Percentiles rank a stretch among this genome's conserved stretches.
Conservation (phyloP, 2,329 filamentous ascomycete species). For the Phaeophleospora eucalypticola region DNA sequence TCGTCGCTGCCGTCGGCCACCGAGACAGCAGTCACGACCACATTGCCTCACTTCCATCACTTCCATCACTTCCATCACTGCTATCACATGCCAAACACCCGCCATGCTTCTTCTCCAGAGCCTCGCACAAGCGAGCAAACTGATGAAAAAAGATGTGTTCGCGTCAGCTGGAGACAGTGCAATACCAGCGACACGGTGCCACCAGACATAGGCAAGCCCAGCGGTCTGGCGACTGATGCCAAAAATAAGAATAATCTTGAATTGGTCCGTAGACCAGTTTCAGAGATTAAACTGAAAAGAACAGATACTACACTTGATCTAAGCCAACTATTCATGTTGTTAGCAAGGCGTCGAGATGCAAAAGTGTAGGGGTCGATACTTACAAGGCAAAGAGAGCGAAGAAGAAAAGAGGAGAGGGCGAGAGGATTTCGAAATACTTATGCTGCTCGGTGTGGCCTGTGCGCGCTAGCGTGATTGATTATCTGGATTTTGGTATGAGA, state of each 20-base stretch:
- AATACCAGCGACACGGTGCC: conserved; percentile 13
- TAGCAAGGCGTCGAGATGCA: not conserved
- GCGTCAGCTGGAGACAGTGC: conserved; percentile 13
- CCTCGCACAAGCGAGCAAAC: not conserved
- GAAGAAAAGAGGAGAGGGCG: not conserved
- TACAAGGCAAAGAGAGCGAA: conserved; percentile 3
- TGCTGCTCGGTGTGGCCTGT: not conserved
- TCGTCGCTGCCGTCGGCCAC: not conserved
- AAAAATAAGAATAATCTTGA: conserved; percentile 21
- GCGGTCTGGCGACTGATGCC: conserved; percentile 7
- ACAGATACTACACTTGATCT: conserved; percentile 11
- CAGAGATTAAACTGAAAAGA: conserved; percentile 22
- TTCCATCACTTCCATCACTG: not conserved
- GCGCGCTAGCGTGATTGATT: too few relatives aligned
- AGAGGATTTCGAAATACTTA: not conserved
- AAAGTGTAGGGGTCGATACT: not conserved
- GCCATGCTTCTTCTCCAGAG: conserved; percentile 8
- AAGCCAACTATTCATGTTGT: not conserved
- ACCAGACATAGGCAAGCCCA: conserved; percentile 13
- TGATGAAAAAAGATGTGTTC: conserved; percentile 12
- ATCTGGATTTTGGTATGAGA: too few relatives aligned
- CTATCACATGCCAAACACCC: not conserved
- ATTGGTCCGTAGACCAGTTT: conserved; percentile 14
- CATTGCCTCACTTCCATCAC: not conserved
- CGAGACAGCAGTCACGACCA: not conserved